These are phyloP conservation scores for Verticillium nubilum DNA, from an alignment of 2,329 filamentous ascomycete species.

Conservation along the genomic window DNA sequence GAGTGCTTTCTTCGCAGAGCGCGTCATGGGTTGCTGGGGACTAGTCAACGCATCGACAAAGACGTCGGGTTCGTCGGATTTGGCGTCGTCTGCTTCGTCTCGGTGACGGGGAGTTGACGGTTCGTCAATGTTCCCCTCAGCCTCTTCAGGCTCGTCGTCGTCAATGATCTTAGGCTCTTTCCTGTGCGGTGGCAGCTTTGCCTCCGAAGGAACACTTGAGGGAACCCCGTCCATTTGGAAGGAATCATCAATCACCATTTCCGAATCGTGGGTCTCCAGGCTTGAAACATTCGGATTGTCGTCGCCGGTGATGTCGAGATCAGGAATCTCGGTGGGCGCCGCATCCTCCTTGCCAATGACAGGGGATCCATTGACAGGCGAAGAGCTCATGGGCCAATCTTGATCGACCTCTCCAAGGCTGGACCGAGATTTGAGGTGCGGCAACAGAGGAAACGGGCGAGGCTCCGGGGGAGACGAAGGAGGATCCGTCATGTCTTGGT, in stretches of 20 bases:
- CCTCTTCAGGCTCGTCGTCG: slow-evolving; percentile 2
- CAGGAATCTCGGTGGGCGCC: neutral
- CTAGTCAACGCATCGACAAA: slow-evolving; percentile 46
- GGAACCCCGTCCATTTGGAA: slow-evolving; percentile 18
- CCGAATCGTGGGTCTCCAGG: slow-evolving; percentile 4
- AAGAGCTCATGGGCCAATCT: slow-evolving; percentile 51
- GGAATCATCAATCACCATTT: slow-evolving; percentile 8
- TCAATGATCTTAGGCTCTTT: neutral
- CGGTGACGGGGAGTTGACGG: slow-evolving; percentile 9
- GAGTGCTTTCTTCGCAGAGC: neutral
- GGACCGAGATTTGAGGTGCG: slow-evolving; percentile 46
- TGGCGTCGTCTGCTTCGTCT: slow-evolving; percentile 27
- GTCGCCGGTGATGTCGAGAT: slow-evolving; percentile 5
- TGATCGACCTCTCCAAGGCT: slow-evolving; percentile 33
- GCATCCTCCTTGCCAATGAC: slow-evolving; percentile 21
- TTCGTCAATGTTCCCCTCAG: neutral
- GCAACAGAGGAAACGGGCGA: slow-evolving; percentile 44
- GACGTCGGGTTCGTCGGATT: slow-evolving; percentile 34
- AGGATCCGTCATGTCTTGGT: slow-evolving; percentile 43
- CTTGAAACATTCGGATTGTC: slow-evolving; percentile 9
- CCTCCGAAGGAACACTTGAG: slow-evolving; percentile 17
- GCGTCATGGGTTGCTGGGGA: slow-evolving; percentile 21
- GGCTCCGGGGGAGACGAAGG: slow-evolving; percentile 55
- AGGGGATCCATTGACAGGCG: slow-evolving; percentile 49
- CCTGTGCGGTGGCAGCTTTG: neutral